These are phyloP conservation scores for Hericium coralloides DNA, from an alignment of 768 basidiomycete species.

Conservation along the genomic window DNA sequence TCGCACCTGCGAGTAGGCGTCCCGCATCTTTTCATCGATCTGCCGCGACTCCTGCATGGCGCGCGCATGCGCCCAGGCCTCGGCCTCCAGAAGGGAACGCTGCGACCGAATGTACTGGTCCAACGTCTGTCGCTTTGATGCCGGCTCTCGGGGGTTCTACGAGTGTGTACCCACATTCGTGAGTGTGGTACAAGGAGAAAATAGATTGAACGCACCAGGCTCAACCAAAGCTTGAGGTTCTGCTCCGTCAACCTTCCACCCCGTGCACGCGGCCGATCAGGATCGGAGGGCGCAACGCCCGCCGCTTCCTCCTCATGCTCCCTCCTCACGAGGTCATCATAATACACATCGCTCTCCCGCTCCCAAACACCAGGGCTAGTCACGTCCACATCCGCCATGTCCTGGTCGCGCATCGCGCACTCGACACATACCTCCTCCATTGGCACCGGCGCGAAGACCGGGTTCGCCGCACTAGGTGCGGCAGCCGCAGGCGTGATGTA, in stretches of 20 bases:
- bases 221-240: constrained; percentile 75
- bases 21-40: constrained; percentile 69
- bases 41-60: constrained; percentile 72
- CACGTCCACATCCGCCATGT: constrained; percentile 94
- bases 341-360: constrained; percentile 76
- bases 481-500: constrained; percentile 49
- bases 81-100: constrained; percentile 70
- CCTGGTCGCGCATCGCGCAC: constrained; percentile 97
- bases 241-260: constrained; percentile 68
- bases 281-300: constrained; percentile 44
- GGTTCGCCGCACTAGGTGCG: constrained; percentile 47
- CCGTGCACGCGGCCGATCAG: constrained; percentile 47
- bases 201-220: constrained; percentile 42
- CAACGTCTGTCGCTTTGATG: constrained; percentile 76
- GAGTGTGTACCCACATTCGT: background rate
- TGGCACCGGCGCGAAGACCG: constrained; percentile 42
- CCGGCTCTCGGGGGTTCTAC: constrained; percentile 87
- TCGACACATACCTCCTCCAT: constrained; percentile 86
- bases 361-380: constrained; percentile 85
- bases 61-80: constrained; percentile 67
- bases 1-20: constrained; percentile 71
- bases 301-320: constrained; percentile 62
- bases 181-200: background rate
- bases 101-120: constrained; percentile 79
- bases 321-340: constrained; percentile 63